These are phyloP conservation scores for Didymosphaeria variabile DNA, from an alignment of 2,329 filamentous ascomycete genomes.

Conservation along the genomic window DNA sequence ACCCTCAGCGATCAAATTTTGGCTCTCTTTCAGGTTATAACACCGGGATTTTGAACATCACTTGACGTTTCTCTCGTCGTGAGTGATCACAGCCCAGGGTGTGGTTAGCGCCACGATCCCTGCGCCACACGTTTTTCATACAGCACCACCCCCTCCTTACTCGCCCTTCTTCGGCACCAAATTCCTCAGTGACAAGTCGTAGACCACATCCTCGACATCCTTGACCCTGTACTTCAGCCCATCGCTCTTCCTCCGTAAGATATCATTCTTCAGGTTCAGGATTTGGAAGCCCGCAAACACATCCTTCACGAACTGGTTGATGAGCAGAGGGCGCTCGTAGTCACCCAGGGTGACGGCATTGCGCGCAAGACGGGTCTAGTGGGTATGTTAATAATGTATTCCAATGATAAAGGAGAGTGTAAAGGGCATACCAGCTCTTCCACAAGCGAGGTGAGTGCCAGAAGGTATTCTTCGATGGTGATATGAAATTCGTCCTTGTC, in stretches of 20 bases:
- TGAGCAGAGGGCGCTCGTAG: constrained; percentile 83
- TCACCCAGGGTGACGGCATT: constrained; percentile 95
- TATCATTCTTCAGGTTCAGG: constrained; percentile 96
- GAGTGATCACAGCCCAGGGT: no score
- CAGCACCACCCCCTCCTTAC: constrained; percentile 13
- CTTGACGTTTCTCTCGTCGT: neutral
- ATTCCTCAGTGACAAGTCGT: constrained; percentile 89
- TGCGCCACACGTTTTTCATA: constrained; percentile 13
- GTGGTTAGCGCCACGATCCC: neutral
- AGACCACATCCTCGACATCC: constrained; percentile 97
- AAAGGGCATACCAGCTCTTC: constrained; percentile 75
- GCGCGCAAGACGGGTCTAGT: constrained; percentile 80
- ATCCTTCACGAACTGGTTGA: constrained; percentile 93
- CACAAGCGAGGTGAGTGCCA: constrained; percentile 84
- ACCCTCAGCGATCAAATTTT: neutral
- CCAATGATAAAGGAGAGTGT: neutral
- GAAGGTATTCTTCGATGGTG: constrained; percentile 96
- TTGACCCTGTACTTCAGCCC: constrained; percentile 97
- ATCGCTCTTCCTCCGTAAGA: constrained; percentile 85
- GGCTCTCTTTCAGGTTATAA: no score
- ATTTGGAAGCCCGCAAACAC: constrained; percentile 96
- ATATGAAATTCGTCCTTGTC: constrained; percentile 91
- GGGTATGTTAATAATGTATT: constrained; percentile 17
- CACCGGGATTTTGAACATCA: no score
- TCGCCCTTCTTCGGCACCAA: constrained; percentile 62